Base-by-base conservation (phyloP, 2,329 filamentous ascomycete species). In the Apiospora kogelbergensis region DNA sequence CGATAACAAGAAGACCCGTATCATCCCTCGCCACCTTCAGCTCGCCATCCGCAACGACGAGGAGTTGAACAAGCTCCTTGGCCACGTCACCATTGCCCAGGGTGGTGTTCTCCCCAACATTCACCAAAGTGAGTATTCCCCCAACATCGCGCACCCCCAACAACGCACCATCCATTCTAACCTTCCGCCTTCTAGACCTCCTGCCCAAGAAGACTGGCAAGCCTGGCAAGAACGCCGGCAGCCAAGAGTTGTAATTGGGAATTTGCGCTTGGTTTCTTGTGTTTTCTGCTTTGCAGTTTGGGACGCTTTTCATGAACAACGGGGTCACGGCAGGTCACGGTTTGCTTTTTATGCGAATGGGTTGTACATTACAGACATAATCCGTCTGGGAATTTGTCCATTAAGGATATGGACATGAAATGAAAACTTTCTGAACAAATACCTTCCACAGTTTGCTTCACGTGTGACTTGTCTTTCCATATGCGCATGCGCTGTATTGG, bases 1-100 rank as follows among this genome's bases (percentile, higher is more conserved):
- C 78, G 96, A 99, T 87, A 98, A 98, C 91, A 99, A 99, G 93
- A 98, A 98, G 93, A 99, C 95, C 74, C 95, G 96, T 92, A 99
- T 99, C 87, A 99, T 98, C 72, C 96, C 96, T 74, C 94, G 96
- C 84, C 96, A 99, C 85, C 90, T 99, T 64, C 96, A 99, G 88
- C 94, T 99, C 77, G 96, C 96, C 85, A 99, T 99, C 88, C 92
- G 96, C 80, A 98, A 98, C 87, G 95, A 98, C 84, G 95, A 98
- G 90, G 96, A 99, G 86, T 84, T 98, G 93, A 98, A 98, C 93
- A 98, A 97, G 90, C 91, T 97, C 72, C 89, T 97, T 74, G 95
- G 95, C 70, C 94, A 97, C 82, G 94, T 97, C 84, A 98, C 94
- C 81, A 97, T 97, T 79, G 94, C 95, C 82, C 95, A 97, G 86